Conservation (phyloP, 495 filamentous ascomycete genomes). For the Aspergillus cavernicola region DNA sequence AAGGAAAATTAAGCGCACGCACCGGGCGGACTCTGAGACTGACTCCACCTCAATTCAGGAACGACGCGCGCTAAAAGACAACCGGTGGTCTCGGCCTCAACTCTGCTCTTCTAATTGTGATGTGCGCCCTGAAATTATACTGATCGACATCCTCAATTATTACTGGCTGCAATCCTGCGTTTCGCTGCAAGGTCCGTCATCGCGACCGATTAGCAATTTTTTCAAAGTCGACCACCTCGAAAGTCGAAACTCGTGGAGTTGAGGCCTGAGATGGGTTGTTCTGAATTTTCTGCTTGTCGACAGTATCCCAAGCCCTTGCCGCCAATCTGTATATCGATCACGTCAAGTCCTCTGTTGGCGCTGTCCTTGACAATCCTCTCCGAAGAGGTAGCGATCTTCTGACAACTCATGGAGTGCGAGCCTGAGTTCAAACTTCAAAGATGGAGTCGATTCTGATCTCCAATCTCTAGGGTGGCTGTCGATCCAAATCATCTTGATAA, state of each 20-base stretch:
- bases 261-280: too few species aligned
- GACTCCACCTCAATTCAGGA: conserved; percentile 24
- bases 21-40: too few species aligned
- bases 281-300: too few species aligned
- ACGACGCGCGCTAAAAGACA: conserved; percentile 20
- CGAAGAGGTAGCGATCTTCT: not conserved
- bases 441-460: not conserved
- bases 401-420: not conserved
- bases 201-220: too few species aligned
- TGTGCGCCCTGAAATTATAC: conserved; percentile 20
- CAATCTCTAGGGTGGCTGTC: not conserved
- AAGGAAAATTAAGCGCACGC: conserved; percentile 20
- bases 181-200: conserved; percentile 5
- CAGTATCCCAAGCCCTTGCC: too few species aligned
- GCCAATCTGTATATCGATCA: too few species aligned
- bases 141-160: conserved; percentile 9
- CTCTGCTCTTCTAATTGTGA: conserved; percentile 22
- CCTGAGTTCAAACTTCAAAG: too few species aligned
- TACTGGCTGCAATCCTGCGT: conserved; percentile 6
- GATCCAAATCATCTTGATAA: conserved; percentile 3
- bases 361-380: not conserved
- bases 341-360: conserved; percentile 2
- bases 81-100: conserved; percentile 27
- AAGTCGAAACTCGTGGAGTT: too few species aligned
- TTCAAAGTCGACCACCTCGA: not conserved